A percentile compares a stretch with the other conserved stretches of the same genome.
Evolutionary conservation across 352 stramenopile genomes (phyloP).

Genomic region (Globisporangium viniferum): DNA sequence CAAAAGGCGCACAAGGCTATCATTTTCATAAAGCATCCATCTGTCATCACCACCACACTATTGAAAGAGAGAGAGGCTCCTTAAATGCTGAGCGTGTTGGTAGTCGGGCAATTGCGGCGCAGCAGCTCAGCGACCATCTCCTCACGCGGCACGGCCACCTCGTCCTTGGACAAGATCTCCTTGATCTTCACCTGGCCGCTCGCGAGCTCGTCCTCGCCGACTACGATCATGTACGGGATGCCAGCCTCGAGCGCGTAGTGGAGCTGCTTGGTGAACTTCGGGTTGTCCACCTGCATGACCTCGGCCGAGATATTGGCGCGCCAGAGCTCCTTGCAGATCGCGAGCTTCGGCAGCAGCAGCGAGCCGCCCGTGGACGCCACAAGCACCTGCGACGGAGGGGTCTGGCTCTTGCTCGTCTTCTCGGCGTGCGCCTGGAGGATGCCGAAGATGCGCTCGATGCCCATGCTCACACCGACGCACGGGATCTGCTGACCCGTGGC

Average conservation of each 20-base stretch:
- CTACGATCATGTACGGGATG: slow-evolving; percentile 97
- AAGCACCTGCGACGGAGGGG: slow-evolving; percentile 86
- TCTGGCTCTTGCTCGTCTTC: slow-evolving; percentile 30
- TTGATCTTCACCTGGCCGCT: slow-evolving; percentile 96
- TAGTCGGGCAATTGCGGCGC: slow-evolving; percentile 63
- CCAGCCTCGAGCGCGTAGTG: slow-evolving; percentile 92
- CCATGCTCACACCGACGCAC: slow-evolving; percentile 97
- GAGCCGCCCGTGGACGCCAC: slow-evolving; percentile 89
- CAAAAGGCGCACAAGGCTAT: not conserved
- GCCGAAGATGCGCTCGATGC: slow-evolving; percentile 98
- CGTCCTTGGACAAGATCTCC: slow-evolving; percentile 93
- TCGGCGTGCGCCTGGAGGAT: slow-evolving; percentile 95
- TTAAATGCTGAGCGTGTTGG: slow-evolving; percentile 68
- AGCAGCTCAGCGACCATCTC: slow-evolving; percentile 76
- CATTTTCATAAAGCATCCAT: not conserved
- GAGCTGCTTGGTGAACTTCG: slow-evolving; percentile 97
- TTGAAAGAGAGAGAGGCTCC: not conserved
- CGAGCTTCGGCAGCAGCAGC: slow-evolving; percentile 59
- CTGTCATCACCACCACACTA: not conserved
- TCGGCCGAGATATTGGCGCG: slow-evolving; percentile 93
- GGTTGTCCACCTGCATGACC: slow-evolving; percentile 94
- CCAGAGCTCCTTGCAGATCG: slow-evolving; percentile 85
- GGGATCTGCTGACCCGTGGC: slow-evolving; percentile 94
- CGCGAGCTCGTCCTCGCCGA: slow-evolving; percentile 95
- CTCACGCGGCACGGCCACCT: slow-evolving; percentile 70